Evolutionary conservation across 176 grass and related monocot genomes (phyloP), one percentile per base, ranked within the genome.

Genomic region (Dendrocalamus sinicus): DNA sequence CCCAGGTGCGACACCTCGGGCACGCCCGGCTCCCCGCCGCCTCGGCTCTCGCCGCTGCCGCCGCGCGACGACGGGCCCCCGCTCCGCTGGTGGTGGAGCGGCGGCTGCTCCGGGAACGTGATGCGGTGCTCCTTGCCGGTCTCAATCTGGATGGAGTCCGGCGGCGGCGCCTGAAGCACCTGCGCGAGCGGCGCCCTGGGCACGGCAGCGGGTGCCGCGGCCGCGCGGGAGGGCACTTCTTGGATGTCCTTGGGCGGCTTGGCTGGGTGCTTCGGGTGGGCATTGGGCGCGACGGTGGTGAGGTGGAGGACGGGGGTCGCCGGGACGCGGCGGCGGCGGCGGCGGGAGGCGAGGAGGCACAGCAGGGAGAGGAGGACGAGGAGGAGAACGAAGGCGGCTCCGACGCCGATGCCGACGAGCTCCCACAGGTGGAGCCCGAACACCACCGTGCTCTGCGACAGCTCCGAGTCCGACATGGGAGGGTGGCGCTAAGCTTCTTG

Each of bases 81-180:
- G 78, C 95, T 90, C 77, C 92, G 85, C 67, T 88, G 79, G 79
- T 88, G 83, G 70, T 91, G 70, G 47, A 79, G 79, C 12, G 67
- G 89, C 51, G 59, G 89, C 67, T 94, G 89, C 63, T 97, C 94
- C 53, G 92, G 92, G 77, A 89, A 97, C 54, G 92, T 97, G 83
- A 97, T 97, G 78, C 92, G 89, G 77, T 97, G 95, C 73, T 97
- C 95, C 85, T 97, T 97, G 14, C 95, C 95, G 9, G 95, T 97
- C 77, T 97, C 95, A 54, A 97, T 94, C 64, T 84, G 89, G 76
- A 93, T 91, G 54, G 86, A 89, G 69, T 89, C 89, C 50, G 85
- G 58, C 57, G 72, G 71, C 77, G 91, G 84, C 32, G 73, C 39
- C 69, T 86, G 86, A 30, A 80, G 69, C 23, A 84, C 53, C 80